Evolutionary conservation across 495 filamentous ascomycete genomes (phyloP), one percentile per base, ranked within the genome.

Genomic region (Daldinia childiae): DNA sequence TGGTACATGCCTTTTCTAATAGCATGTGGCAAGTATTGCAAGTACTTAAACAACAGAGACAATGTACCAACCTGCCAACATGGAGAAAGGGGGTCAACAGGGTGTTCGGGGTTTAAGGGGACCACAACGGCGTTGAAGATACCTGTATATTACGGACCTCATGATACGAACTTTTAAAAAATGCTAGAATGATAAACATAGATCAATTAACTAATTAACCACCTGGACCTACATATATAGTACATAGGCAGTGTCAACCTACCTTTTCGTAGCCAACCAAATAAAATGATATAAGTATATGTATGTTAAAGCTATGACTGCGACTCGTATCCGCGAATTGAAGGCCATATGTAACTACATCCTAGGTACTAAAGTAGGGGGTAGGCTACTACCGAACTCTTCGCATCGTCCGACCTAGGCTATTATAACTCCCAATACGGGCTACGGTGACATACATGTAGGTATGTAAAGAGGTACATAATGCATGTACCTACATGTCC

Each of bases 51-150:
- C 24, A 36, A 12, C 21, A 48, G 27, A 68, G 27, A 57, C 29
- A 43, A n/a, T n/a, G n/a, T n/a, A n/a, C n/a, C n/a, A n/a, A n/a
- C n/a, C n/a, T 14, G 57, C 66, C 67, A 64, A 69, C 67, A 59
- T 34, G 43, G 62, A 62, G 27, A 58, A 62, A 66, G 39, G 62
- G 56, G 68, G 68, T 34, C 61, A 70, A 41, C 61, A 70, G 50
- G 57, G 62, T 66, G 15, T 24, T 39, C 48, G 38, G 38, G 56
- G 32, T 50, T n/a, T 52, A 52, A 11, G 50, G 12, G 11, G 21
- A 54, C 26, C 43, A 3, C 19, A 48, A 48, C 17, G 19, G 43
- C 17, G 19, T 48, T 24, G 43, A 48, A 36, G 34, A 14, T 36
- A 36, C 30, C 14, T 1, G 21, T 21, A 19, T 21, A 19, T 24